Conservation (phyloP, 129 eudicot genomes). For the Ambrosia artemisiifolia region DNA sequence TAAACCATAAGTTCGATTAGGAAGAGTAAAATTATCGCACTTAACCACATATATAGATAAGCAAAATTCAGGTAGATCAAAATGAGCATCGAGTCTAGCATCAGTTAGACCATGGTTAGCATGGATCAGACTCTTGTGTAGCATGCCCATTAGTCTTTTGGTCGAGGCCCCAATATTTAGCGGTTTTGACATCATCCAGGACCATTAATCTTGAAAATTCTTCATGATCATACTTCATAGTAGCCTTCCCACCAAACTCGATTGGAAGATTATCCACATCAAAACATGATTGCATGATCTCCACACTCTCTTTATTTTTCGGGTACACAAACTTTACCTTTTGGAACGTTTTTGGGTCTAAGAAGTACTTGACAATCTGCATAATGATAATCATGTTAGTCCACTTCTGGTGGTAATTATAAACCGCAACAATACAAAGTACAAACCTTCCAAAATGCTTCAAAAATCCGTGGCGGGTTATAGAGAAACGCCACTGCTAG, state of each 20-base stretch:
- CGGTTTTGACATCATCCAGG: slow-evolving; percentile 60
- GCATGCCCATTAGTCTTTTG: slow-evolving; percentile 40
- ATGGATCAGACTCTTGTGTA: slow-evolving; percentile 37
- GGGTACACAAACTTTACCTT: slow-evolving; percentile 81
- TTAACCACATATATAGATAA: slow-evolving; percentile 13
- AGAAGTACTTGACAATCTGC: slow-evolving; percentile 76
- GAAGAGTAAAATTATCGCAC: slow-evolving; percentile 3
- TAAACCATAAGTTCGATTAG: neutral
- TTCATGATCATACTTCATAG: slow-evolving; percentile 65
- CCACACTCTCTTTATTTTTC: slow-evolving; percentile 79
- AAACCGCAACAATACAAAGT: neutral
- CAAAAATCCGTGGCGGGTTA: slow-evolving; percentile 72
- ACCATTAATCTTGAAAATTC: slow-evolving; percentile 74
- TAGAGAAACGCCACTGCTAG: slow-evolving; percentile 68
- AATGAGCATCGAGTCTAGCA: neutral
- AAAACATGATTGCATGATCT: slow-evolving; percentile 63
- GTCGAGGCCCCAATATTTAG: slow-evolving; percentile 64
- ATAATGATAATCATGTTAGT: neutral
- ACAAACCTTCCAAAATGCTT: slow-evolving; percentile 88
- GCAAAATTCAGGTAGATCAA: slow-evolving; percentile 14
- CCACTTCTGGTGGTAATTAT: neutral
- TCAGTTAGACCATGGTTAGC: slow-evolving; percentile 1
- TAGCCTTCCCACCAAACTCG: slow-evolving; percentile 80
- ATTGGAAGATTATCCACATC: slow-evolving; percentile 80
- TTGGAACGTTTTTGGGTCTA: slow-evolving; percentile 76